Conservation (phyloP, 2,329 filamentous ascomycete species). For the Claviceps pusilla region DNA sequence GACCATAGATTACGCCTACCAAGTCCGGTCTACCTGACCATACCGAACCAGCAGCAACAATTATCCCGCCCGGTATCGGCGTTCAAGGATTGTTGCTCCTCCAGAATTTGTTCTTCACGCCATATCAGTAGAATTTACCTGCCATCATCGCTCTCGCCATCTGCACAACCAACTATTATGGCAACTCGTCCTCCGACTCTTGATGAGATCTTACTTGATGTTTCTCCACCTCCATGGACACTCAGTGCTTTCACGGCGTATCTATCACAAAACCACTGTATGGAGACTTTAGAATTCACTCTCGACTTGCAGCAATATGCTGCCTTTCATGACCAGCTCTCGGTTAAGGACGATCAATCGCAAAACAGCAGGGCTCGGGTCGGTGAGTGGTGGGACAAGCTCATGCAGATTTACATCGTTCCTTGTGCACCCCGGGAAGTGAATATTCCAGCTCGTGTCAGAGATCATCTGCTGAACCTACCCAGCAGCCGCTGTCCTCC, state of each 20-base stretch:
- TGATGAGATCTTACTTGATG: constrained; percentile 75
- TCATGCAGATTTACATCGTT: constrained; percentile 80
- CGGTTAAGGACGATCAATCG: constrained; percentile 22
- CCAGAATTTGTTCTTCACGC: constrained; percentile 26
- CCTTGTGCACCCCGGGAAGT: constrained; percentile 76
- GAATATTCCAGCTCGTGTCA: constrained; percentile 75
- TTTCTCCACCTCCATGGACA: constrained; percentile 76
- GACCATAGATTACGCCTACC: constrained; percentile 29
- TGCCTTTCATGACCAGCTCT: constrained; percentile 35
- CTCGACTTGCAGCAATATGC: constrained; percentile 83
- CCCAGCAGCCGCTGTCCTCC: constrained; percentile 46
- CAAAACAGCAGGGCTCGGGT: constrained; percentile 46
- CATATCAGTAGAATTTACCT: constrained; percentile 33
- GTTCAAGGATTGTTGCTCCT: constrained; percentile 31
- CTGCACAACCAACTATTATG: constrained; percentile 18
- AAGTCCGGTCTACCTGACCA: constrained; percentile 28
- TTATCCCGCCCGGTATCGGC: constrained; percentile 30
- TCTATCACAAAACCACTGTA: constrained; percentile 88
- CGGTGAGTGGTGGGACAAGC: constrained; percentile 68
- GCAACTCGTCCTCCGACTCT: constrained; percentile 46
- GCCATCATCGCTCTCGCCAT: constrained; percentile 13
- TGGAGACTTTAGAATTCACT: constrained; percentile 93
- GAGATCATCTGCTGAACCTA: constrained; percentile 58
- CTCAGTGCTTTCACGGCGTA: constrained; percentile 91
- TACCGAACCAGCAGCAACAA: constrained; percentile 25